phyloP scores from a whole-genome alignment of 345 rosid genomes.

The Boechera divaricarpa region DNA sequence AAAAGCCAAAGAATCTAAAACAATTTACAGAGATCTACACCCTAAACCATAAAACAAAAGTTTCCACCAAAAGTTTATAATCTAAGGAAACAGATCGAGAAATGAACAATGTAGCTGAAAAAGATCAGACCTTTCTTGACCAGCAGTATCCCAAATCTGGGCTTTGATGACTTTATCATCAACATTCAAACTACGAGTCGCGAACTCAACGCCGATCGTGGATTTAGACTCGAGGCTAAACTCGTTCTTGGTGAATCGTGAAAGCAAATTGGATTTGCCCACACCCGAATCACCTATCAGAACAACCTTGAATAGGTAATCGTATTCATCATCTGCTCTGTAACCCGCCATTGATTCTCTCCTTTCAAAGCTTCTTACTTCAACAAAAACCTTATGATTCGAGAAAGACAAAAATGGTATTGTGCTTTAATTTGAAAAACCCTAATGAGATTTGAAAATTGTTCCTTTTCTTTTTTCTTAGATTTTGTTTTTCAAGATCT shows the following conservation, averaged over 20 bases:
- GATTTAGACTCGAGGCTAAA: slow-evolving; percentile 53
- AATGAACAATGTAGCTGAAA: slow-evolving; percentile 13
- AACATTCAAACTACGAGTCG: slow-evolving; percentile 47
- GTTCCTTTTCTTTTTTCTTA: background rate
- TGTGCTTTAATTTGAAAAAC: background rate
- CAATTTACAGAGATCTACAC: slow-evolving; percentile 15
- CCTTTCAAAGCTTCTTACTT: background rate
- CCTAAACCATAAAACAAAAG: background rate
- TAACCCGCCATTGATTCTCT: slow-evolving; percentile 47
- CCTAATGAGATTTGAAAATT: slow-evolving; percentile 16
- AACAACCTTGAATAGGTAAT: slow-evolving; percentile 51
- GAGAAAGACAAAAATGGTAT: background rate
- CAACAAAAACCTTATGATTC: background rate
- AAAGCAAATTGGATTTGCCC: slow-evolving; percentile 44
- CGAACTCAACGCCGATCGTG: slow-evolving; percentile 52
- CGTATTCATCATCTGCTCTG: slow-evolving; percentile 51
- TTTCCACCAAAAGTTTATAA: background rate
- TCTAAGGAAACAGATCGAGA: slow-evolving; percentile 34
- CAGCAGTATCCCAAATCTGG: slow-evolving; percentile 55
- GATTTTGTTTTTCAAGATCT: slow-evolving; percentile 20
- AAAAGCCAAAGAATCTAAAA: background rate
- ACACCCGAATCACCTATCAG: slow-evolving; percentile 52
- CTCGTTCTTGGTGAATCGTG: slow-evolving; percentile 49
- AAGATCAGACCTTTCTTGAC: slow-evolving; percentile 49
- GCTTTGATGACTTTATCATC: slow-evolving; percentile 53